phyloP scores from a whole-genome alignment of 2,329 filamentous ascomycete species.

The Colletotrichum endophyticum region DNA sequence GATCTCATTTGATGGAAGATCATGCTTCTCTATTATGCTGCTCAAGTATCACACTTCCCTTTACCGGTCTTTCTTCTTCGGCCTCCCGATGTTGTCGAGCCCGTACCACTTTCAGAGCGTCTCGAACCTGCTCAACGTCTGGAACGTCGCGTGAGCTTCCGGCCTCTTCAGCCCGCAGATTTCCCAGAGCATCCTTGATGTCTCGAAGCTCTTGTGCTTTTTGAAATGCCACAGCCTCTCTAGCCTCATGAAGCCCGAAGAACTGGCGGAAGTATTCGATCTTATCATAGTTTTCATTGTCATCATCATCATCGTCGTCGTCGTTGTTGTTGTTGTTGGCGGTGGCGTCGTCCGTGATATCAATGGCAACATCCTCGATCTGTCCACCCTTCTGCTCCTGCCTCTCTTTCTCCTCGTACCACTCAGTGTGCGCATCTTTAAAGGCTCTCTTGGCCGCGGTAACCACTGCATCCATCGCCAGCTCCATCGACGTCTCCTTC shows the following conservation, averaged over 20 bases:
- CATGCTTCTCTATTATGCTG: too few species aligned
- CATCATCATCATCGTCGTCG: too few species aligned
- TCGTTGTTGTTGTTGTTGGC: neutral
- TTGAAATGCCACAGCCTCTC: neutral
- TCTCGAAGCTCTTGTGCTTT: neutral
- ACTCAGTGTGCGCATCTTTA: neutral
- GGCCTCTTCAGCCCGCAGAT: neutral
- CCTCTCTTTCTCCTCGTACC: neutral
- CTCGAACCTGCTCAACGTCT: neutral
- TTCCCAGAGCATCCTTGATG: neutral
- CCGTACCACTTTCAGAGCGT: neutral
- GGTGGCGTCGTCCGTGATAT: neutral
- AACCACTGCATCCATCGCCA: neutral
- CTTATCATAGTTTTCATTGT: neutral
- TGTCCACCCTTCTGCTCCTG: neutral
- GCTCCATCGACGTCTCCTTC: neutral
- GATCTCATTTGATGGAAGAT: too few species aligned
- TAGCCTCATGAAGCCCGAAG: neutral
- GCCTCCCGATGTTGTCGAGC: neutral
- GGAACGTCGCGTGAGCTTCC: neutral
- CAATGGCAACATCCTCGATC: neutral
- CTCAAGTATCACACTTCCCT: too few species aligned
- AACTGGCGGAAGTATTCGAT: neutral
- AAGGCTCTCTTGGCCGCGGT: neutral
- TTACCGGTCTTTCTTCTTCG: too few species aligned